Evolutionary conservation across 225 moss, liverwort and hornwort genomes (phyloP), one percentile per base, ranked within the genome.

Genomic region (Bryoerythrophyllum caledonicum): DNA sequence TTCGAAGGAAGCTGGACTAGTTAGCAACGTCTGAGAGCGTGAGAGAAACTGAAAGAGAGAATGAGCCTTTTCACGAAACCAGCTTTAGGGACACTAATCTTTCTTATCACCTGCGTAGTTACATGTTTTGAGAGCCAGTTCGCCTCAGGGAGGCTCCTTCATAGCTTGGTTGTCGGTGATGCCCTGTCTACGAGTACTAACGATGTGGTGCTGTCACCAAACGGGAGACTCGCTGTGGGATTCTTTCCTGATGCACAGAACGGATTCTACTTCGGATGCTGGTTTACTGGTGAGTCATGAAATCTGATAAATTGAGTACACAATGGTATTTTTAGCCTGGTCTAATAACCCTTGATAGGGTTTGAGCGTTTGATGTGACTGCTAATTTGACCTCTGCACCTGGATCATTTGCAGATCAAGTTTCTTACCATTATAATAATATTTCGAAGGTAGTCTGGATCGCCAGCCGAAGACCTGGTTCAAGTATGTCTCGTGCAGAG

Each of bases 251-350:
- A 59, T 35, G 19, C 55, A 7, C 44, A 43, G 49, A 72, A 59
- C 15, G 23, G 25, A 24, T 24, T 44, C 65, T 72, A 46, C 65
- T 58, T 78, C 46, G 72, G 78, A 32, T 65, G 65, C 56, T 78
- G 78, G 78, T 72, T 56, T 14, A 72, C 62, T 34, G 77, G 77
- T 70, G 28, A 57, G 40, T 27, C 48, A 28, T 9, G 44, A n/a
- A n/a, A n/a, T n/a, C n/a, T 49, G 48, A 49, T 48, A 37, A 38
- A 38, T 38, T 10, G 1, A 38, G 38, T 38, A 5, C 34, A 34
- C 34, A 30, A 34, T 44, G 15, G 15, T 43, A 48, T 1, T 14
- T 43, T 44, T 44, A 15, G 52, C 6, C 54, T 21, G 54, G 23
- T 55, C 54, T 54, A 21, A 19, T n/a, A 10, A 23, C 54, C 54